phyloP scores from a whole-genome alignment of 2,329 filamentous ascomycete genomes.

The Byssothecium circinans region DNA sequence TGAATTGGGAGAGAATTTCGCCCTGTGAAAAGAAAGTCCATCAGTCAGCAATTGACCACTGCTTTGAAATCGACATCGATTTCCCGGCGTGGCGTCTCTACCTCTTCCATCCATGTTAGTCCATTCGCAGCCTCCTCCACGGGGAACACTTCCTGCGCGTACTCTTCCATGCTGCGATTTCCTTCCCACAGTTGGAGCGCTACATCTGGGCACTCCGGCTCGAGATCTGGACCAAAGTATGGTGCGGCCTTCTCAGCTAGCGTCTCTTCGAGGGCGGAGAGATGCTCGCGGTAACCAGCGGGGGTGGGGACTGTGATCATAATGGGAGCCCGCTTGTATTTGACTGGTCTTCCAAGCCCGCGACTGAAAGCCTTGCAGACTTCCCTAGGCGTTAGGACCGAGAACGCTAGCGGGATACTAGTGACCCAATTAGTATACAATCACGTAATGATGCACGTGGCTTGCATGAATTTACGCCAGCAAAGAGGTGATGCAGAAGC shows the following conservation, averaged over 20 bases:
- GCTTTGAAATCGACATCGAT: conserved; percentile 38
- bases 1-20: conserved; percentile 29
- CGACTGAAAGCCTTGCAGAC: conserved; percentile 78
- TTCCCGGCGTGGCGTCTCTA: conserved; percentile 42
- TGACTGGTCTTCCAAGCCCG: conserved; percentile 75
- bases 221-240: conserved; percentile 64
- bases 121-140: conserved; percentile 95
- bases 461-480: conserved; percentile 4
- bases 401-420: conserved; percentile 87
- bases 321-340: conserved; percentile 77
- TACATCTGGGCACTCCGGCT: conserved; percentile 66
- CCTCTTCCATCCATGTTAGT: conserved; percentile 81
- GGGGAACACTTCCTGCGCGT: conserved; percentile 89
- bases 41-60: conserved; percentile 40
- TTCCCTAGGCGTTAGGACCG: conserved; percentile 80
- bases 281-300: conserved; percentile 82
- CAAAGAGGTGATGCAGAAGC: background rate
- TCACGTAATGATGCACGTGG: conserved; percentile 19
- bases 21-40: conserved; percentile 29
- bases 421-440: conserved; percentile 27
- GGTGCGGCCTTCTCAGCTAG: conserved; percentile 62
- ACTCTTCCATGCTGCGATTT: conserved; percentile 87
- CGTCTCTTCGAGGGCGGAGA: conserved; percentile 65
- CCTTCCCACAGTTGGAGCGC: conserved; percentile 89
- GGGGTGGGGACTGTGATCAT: conserved; percentile 85